Percentiles rank a stretch among this genome's conserved stretches.
phyloP scores from a whole-genome alignment of 2,329 filamentous ascomycete genomes.

The Aotearoamyces nothofagi region DNA sequence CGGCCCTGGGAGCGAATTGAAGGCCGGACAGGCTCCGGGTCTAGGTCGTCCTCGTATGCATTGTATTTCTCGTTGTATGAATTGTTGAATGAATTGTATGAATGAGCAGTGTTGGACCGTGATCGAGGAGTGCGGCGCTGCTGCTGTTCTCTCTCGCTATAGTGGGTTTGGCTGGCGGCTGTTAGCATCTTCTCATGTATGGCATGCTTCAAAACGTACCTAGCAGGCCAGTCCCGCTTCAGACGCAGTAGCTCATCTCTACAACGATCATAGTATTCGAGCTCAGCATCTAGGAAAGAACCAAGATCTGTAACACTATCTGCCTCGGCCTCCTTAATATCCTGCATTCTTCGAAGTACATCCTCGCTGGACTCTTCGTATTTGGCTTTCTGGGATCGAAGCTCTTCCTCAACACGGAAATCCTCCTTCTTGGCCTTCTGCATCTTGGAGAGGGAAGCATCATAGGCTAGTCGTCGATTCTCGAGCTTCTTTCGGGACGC shows the following conservation, averaged over 20 bases:
- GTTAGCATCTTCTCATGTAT: not conserved
- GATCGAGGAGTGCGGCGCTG: conserved; percentile 23
- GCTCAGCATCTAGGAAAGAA: conserved; percentile 72
- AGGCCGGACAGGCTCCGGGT: conserved; percentile 27
- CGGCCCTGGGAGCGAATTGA: conserved; percentile 30
- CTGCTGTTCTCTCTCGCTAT: conserved; percentile 8
- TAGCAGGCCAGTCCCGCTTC: conserved; percentile 53
- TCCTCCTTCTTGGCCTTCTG: conserved; percentile 90
- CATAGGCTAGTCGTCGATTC: conserved; percentile 74
- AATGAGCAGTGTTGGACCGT: conserved; percentile 48
- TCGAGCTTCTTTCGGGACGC: conserved; percentile 88
- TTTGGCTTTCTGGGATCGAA: conserved; percentile 81
- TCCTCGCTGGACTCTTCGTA: conserved; percentile 94
- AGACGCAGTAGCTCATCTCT: conserved; percentile 64
- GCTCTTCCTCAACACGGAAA: conserved; percentile 82
- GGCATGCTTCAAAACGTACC: conserved; percentile 24
- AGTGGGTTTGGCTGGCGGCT: conserved; percentile 1
- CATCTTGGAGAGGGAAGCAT: conserved; percentile 78
- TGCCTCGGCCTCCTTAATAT: conserved; percentile 82
- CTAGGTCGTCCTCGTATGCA: conserved; percentile 32
- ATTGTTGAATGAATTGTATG: no score
- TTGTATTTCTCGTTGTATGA: conserved; percentile 43
- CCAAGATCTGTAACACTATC: conserved; percentile 72
- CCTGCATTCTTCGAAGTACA: conserved; percentile 82
- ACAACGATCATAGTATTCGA: conserved; percentile 84